phyloP scores from a whole-genome alignment of 306 rosid species.

The Potentilla sterilis region DNA sequence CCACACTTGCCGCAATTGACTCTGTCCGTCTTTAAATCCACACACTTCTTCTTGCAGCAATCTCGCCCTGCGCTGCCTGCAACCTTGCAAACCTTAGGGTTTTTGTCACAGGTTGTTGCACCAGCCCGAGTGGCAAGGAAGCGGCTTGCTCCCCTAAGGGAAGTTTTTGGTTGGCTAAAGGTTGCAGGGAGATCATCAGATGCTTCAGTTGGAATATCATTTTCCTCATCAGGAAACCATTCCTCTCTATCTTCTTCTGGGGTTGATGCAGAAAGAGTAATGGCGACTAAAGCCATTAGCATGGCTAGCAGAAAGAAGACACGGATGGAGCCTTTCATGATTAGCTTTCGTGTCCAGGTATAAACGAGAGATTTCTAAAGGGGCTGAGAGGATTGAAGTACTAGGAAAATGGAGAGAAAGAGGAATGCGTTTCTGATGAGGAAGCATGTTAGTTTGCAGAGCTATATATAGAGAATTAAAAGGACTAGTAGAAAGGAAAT shows the following conservation, averaged over 20 bases:
- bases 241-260: constrained; percentile 9
- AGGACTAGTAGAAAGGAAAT: constrained; percentile 9
- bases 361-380: neutral
- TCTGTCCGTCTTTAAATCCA: constrained; percentile 31
- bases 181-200: neutral
- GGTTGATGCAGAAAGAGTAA: constrained; percentile 20
- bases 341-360: neutral
- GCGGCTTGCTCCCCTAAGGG: constrained; percentile 32
- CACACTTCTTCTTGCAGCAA: constrained; percentile 57
- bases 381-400: neutral
- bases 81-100: constrained; percentile 40
- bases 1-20: constrained; percentile 63
- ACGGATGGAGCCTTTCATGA: constrained; percentile 37
- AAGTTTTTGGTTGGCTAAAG: constrained; percentile 9
- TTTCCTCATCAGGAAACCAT: neutral
- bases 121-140: constrained; percentile 28
- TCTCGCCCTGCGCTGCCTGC: constrained; percentile 41
- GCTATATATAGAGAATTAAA: constrained; percentile 37
- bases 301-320: constrained; percentile 35
- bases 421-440: constrained; percentile 18
- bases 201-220: neutral
- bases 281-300: constrained; percentile 39
- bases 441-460: constrained; percentile 19
- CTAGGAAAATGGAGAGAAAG: neutral
- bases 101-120: constrained; percentile 41